Evolutionary conservation across 2,329 filamentous ascomycete genomes (phyloP).

Genomic region (Alternaria metachromatica): DNA sequence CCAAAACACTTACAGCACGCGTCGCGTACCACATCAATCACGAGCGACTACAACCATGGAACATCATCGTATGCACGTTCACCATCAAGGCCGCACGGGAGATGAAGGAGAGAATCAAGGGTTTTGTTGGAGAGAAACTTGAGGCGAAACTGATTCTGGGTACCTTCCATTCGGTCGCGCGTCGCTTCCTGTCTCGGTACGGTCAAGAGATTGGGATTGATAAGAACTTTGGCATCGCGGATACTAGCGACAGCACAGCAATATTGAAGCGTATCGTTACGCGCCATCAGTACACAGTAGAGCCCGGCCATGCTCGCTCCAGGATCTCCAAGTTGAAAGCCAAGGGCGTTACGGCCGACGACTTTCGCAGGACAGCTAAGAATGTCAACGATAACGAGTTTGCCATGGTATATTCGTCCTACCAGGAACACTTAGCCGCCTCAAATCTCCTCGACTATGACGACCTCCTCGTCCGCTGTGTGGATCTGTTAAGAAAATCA

Average conservation of each 20-base stretch:
- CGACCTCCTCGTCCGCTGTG: slow-evolving; percentile 84
- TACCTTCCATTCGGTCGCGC: slow-evolving; percentile 92
- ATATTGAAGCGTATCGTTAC: slow-evolving; percentile 86
- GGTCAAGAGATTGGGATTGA: slow-evolving; percentile 82
- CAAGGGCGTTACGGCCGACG: slow-evolving; percentile 57
- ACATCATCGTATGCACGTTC: slow-evolving; percentile 95
- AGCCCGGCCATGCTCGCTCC: slow-evolving; percentile 72
- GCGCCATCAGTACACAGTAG: slow-evolving; percentile 70
- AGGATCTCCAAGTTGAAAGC: slow-evolving; percentile 75
- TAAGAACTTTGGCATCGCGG: slow-evolving; percentile 88
- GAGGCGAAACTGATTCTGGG: slow-evolving; percentile 83
- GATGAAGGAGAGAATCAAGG: slow-evolving; percentile 88
- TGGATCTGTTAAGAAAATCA: slow-evolving; percentile 74
- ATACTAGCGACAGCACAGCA: slow-evolving; percentile 77
- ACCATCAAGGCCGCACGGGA: slow-evolving; percentile 93
- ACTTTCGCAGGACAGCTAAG: slow-evolving; percentile 51
- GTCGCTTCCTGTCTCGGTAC: slow-evolving; percentile 83
- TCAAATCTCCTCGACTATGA: slow-evolving; percentile 94
- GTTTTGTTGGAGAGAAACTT: slow-evolving; percentile 76
- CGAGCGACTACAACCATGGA: slow-evolving; percentile 75
- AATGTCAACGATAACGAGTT: slow-evolving; percentile 68
- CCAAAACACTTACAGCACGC: slow-evolving; percentile 90
- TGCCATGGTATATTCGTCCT: slow-evolving; percentile 71
- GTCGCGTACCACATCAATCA: slow-evolving; percentile 86
- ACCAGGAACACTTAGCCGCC: slow-evolving; percentile 74